These are phyloP conservation scores for Oryza officinalis DNA, from an alignment of 176 grass and related monocot species.

Conservation along the genomic window DNA sequence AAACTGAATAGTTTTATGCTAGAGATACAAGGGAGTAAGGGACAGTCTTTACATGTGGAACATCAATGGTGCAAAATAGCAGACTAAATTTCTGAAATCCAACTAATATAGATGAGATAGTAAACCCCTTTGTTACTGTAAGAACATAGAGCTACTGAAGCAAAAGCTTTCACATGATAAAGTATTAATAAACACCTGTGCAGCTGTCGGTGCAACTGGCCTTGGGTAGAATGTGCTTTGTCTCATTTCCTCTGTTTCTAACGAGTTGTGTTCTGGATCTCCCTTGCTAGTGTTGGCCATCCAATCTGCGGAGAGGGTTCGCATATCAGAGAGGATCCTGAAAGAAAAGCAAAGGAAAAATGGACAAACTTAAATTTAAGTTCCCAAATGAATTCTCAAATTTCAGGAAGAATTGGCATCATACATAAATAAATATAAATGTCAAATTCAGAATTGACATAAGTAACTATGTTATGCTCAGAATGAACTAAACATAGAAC, in stretches of 20 bases:
- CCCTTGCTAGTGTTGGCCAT: slow-evolving; percentile 92
- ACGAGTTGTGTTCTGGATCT: slow-evolving; percentile 67
- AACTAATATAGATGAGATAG: background rate
- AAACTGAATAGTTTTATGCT: slow-evolving; percentile 6
- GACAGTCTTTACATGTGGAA: background rate
- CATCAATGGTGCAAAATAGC: slow-evolving; percentile 7
- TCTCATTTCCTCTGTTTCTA: slow-evolving; percentile 75
- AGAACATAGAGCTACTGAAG: slow-evolving; percentile 24
- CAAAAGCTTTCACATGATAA: background rate
- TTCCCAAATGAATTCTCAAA: slow-evolving; percentile 17
- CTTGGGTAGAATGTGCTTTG: slow-evolving; percentile 87
- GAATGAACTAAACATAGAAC: slow-evolving; percentile 26
- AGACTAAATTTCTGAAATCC: background rate
- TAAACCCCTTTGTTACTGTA: slow-evolving; percentile 21
- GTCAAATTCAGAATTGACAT: slow-evolving; percentile 4
- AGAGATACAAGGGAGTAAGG: background rate
- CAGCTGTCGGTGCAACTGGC: slow-evolving; percentile 95
- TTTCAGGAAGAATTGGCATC: slow-evolving; percentile 10
- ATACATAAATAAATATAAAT: slow-evolving; percentile 9
- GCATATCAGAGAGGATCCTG: slow-evolving; percentile 99
- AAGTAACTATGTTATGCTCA: background rate
- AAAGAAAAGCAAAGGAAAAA: slow-evolving; percentile 57
- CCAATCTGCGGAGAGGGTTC: slow-evolving; percentile 96
- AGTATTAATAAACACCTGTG: slow-evolving; percentile 65
- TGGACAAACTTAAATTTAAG: slow-evolving; percentile 21